A percentile compares a stretch with the other conserved stretches of the same genome.
Conservation (phyloP, 179 eudicot species). For the Carnegiea gigantea region DNA sequence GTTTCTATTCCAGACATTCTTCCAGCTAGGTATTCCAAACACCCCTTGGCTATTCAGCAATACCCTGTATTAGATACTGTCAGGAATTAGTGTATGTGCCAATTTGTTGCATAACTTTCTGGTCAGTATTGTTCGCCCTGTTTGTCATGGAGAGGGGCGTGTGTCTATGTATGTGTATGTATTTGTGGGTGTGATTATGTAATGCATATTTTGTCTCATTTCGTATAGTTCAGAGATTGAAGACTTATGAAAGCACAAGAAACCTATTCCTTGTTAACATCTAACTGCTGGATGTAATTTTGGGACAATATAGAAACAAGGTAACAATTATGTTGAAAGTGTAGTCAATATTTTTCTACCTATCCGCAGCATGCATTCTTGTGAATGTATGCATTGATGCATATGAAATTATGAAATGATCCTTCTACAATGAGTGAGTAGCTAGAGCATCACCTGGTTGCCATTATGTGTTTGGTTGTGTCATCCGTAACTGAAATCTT, state of each 20-base stretch:
- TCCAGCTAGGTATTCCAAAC: slow-evolving; percentile 70
- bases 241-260: too few species aligned
- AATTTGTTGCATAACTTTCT: too few species aligned
- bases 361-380: too few species aligned
- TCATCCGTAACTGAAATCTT: not conserved
- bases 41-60: not conserved
- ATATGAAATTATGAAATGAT: not conserved
- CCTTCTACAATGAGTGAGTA: not conserved
- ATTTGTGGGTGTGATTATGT: not conserved
- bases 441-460: not conserved
- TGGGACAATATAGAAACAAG: too few species aligned
- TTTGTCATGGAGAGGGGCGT: not conserved
- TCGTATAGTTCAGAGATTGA: too few species aligned
- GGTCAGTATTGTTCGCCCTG: not conserved
- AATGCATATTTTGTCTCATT: not conserved
- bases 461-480: not conserved
- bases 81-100: not conserved
- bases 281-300: too few species aligned
- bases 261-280: too few species aligned
- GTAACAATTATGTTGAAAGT: too few species aligned
- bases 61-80: not conserved
- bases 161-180: not conserved
- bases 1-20: slow-evolving; percentile 86
- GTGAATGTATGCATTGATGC: not conserved
- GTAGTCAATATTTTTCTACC: too few species aligned